Evolutionary conservation across 495 filamentous ascomycete genomes (phyloP).

Genomic region (Letharia lupina): DNA sequence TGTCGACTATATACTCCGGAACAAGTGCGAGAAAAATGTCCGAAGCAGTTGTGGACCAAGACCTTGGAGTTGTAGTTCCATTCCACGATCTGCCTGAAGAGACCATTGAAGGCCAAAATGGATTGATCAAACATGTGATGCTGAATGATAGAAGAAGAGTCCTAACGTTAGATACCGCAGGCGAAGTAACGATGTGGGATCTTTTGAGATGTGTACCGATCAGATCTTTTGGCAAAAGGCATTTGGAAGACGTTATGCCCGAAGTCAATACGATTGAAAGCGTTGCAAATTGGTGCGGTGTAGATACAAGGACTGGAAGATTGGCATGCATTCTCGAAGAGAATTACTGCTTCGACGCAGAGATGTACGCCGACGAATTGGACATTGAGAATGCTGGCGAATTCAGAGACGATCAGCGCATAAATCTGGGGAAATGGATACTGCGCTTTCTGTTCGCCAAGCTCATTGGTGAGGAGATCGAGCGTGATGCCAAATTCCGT

Average conservation of each 20-base stretch:
- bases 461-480: slow-evolving; percentile 82
- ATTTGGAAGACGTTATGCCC: slow-evolving; percentile 83
- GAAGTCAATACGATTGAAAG: slow-evolving; percentile 82
- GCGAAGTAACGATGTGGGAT: slow-evolving; percentile 96
- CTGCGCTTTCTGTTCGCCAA: slow-evolving; percentile 85
- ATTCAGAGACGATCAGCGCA: slow-evolving; percentile 89
- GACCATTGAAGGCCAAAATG: slow-evolving; percentile 90
- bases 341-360: slow-evolving; percentile 95
- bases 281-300: slow-evolving; percentile 89
- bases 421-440: slow-evolving; percentile 96
- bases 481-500: slow-evolving; percentile 66
- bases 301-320: slow-evolving; percentile 86
- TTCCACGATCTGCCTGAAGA: slow-evolving; percentile 70
- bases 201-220: slow-evolving; percentile 79
- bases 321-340: slow-evolving; percentile 86
- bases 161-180: slow-evolving; percentile 86
- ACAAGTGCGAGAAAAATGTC: slow-evolving; percentile 50
- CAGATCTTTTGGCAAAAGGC: slow-evolving; percentile 79
- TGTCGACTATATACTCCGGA: slow-evolving; percentile 40
- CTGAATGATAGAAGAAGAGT: slow-evolving; percentile 85
- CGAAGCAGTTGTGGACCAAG: slow-evolving; percentile 52
- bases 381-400: slow-evolving; percentile 61
- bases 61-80: slow-evolving; percentile 50
- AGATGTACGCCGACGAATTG: slow-evolving; percentile 90
- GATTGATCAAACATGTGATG: slow-evolving; percentile 84